Percentiles rank a stretch among this genome's conserved stretches.
phyloP scores from a whole-genome alignment of 495 filamentous ascomycete species.

The Parmelia sp. region DNA sequence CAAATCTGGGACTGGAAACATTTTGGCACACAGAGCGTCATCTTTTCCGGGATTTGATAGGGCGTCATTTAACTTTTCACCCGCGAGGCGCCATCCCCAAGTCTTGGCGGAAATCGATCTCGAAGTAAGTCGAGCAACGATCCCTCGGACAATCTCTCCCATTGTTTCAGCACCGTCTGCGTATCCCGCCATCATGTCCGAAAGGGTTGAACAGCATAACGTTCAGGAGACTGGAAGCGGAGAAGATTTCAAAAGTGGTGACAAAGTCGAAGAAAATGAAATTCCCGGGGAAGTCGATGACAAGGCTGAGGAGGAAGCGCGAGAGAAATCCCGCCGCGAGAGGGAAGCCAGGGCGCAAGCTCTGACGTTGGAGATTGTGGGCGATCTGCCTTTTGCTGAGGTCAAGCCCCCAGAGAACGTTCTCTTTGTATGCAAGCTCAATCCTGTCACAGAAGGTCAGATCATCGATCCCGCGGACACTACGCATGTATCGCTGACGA shows the following conservation, averaged over 20 bases:
- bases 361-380: conserved; percentile 94
- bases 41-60: not conserved
- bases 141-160: not conserved
- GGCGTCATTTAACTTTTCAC: not conserved
- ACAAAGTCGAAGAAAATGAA: not conserved
- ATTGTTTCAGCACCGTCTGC: not conserved
- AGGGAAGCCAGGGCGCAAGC: conserved; percentile 92
- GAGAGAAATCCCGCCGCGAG: conserved; percentile 76
- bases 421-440: conserved; percentile 96
- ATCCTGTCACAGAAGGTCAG: conserved; percentile 81
- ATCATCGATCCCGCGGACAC: not conserved
- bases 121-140: not conserved
- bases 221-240: not conserved
- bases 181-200: not conserved
- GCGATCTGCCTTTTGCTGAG: conserved; percentile 94
- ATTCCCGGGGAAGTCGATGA: conserved; percentile 50
- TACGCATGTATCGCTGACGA: conserved; percentile 5
- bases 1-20: not conserved
- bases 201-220: not conserved
- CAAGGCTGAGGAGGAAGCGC: conserved; percentile 67
- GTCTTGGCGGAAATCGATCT: not conserved
- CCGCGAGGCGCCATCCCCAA: not conserved
- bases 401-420: conserved; percentile 97
- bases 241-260: not conserved
- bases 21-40: not conserved